Evolutionary conservation across 2,329 filamentous ascomycete genomes (phyloP), one percentile per base, ranked within the genome.

Genomic region (Penicillium capsulatum): DNA sequence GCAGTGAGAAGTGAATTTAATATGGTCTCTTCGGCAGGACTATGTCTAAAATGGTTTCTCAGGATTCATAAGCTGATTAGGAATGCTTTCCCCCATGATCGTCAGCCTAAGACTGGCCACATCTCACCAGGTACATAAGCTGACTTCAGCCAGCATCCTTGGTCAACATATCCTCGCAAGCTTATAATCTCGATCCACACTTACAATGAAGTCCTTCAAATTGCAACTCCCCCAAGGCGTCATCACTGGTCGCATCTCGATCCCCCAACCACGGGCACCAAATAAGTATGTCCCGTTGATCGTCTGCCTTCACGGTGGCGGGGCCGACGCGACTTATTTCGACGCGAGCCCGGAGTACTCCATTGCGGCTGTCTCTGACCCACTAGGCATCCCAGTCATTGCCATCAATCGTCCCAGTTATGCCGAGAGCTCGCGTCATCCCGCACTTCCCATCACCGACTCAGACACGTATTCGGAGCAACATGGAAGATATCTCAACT

Each of bases 251-350:
- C 31, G 31, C 17, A 11, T 33, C 13, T 17, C 31, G 9, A 15
- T 33, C 20, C 31, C 31, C 3, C n/a, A 15, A 9, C 7, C 4
- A 9, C 11, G 11, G 20, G 16, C 15, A 11, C 22, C 22, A 7
- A 24, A 7, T 11, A 7, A 24, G 22, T 24, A 7, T 24, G 22
- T 33, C 4, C 44, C 44, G 16, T 22, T 47, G 14, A 3, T 44
- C n/a, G 35, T 47, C 10, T 44, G 41, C 24, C n/a, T 47, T 3
- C 45, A 34, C 11, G 45, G 45, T 7, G 41, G 38, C 9, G 42
- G 38, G n/a, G 41, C 39, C 34, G 41, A 44, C 19, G 24, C 41
- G 1, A 15, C 39, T 20, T 47, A 44, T 31, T 47, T 44, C 26
- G 45, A 47, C 16, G 38, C 33, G 4, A 17, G 16, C 9, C 17